Evolutionary conservation across 345 rosid species (phyloP).

Genomic region (Sisymbrium altissimum): DNA sequence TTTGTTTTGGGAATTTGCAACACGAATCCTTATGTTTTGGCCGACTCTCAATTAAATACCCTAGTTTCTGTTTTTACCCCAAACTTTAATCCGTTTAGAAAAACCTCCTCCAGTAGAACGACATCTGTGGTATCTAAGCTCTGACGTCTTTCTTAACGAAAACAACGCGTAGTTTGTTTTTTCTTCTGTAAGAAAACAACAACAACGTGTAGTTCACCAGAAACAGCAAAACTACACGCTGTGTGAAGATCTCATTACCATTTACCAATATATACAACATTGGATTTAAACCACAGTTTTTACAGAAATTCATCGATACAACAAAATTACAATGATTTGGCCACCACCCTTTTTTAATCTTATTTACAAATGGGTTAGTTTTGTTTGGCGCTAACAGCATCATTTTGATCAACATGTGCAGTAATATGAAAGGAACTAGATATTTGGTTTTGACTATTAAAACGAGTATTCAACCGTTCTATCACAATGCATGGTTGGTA

Average conservation of each 20-base stretch:
- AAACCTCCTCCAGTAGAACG: not conserved
- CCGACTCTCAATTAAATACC: not conserved
- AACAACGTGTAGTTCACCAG: not conserved
- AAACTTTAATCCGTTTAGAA: not conserved
- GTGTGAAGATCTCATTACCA: not conserved
- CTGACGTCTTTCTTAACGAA: not conserved
- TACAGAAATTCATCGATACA: not conserved
- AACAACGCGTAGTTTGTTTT: slow-evolving; percentile 2
- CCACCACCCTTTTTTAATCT: not conserved
- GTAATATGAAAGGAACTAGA: not conserved
- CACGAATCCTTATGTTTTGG: not conserved
- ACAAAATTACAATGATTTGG: not conserved
- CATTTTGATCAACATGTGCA: not conserved
- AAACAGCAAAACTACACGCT: not conserved
- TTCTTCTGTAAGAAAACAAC: not conserved
- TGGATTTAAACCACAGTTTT: too few relatives aligned
- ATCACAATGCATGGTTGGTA: not conserved
- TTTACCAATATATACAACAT: not conserved
- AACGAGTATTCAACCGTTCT: not conserved
- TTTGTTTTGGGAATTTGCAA: not conserved
- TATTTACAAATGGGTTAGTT: not conserved
- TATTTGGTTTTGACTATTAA: not conserved
- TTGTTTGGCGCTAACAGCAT: not conserved
- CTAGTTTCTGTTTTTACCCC: not conserved
- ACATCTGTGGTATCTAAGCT: not conserved